Percentiles rank a stretch among this genome's conserved stretches.
These are phyloP conservation scores for Camellia oleifera DNA, from an alignment of 179 eudicot species.

Conservation along the genomic window DNA sequence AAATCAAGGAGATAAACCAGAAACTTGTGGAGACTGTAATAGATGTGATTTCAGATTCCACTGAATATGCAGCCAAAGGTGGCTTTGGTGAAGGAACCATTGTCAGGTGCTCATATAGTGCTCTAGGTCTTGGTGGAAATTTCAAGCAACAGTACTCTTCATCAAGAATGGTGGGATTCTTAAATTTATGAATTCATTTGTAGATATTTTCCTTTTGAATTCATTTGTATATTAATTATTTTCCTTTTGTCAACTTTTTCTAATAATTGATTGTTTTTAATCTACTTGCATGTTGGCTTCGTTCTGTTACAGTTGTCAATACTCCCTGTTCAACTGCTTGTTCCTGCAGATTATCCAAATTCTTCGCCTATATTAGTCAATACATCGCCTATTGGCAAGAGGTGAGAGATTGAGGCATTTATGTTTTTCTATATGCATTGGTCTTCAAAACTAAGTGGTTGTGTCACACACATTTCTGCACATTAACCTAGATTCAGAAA, in stretches of 20 bases:
- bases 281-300: not conserved
- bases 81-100: slow-evolving; percentile 19
- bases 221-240: not conserved
- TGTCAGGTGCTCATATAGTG: slow-evolving; percentile 25
- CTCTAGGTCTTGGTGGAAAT: slow-evolving; percentile 16
- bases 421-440: not conserved
- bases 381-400: slow-evolving; percentile 8
- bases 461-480: not conserved
- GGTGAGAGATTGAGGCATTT: slow-evolving; percentile 18
- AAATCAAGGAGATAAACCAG: slow-evolving; percentile 27
- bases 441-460: not conserved
- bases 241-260: not conserved
- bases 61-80: slow-evolving; percentile 12
- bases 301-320: slow-evolving; percentile 21
- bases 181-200: not conserved
- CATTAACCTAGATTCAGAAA: not conserved
- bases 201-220: not conserved
- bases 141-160: slow-evolving; percentile 17
- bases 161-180: slow-evolving; percentile 14
- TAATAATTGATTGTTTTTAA: not conserved
- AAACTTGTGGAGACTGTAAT: slow-evolving; percentile 24
- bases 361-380: slow-evolving; percentile 32
- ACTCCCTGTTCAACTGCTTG: slow-evolving; percentile 22
- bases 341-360: slow-evolving; percentile 33
- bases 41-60: slow-evolving; percentile 14